phyloP scores from a whole-genome alignment of 2,329 filamentous ascomycete species.

The Hypoxylon sp. region DNA sequence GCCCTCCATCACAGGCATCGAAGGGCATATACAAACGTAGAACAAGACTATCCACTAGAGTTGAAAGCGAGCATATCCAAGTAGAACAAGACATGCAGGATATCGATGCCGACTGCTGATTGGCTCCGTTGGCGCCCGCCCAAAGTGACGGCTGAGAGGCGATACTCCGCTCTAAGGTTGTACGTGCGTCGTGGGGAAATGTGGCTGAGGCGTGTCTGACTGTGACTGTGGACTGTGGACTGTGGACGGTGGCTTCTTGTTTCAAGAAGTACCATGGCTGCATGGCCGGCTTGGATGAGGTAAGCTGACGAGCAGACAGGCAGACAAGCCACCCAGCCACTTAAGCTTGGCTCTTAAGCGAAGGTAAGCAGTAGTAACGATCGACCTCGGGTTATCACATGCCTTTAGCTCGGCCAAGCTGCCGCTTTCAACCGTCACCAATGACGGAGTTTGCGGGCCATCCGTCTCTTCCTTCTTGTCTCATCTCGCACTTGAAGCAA shows the following conservation, averaged over 20 bases:
- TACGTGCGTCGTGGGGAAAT: conserved; percentile 32
- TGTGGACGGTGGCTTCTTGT: neutral
- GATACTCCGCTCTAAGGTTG: conserved; percentile 21
- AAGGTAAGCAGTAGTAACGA: neutral
- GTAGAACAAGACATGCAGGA: conserved; percentile 24
- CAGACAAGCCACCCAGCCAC: neutral
- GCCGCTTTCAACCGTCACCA: conserved; percentile 35
- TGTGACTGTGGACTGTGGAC: too few relatives aligned
- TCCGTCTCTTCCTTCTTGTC: conserved; percentile 6
- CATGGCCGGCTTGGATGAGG: too few relatives aligned
- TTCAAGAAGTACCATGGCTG: too few relatives aligned
- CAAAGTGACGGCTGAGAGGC: conserved; percentile 41
- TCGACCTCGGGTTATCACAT: conserved; percentile 39
- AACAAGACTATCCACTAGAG: conserved; percentile 8
- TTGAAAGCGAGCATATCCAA: conserved; percentile 19
- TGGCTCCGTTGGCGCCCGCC: conserved; percentile 47
- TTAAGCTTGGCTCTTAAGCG: neutral
- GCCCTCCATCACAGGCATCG: conserved; percentile 4
- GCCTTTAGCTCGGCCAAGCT: conserved; percentile 22
- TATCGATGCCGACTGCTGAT: conserved; percentile 19
- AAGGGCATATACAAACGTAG: conserved; percentile 2
- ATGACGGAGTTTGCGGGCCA: conserved; percentile 33
- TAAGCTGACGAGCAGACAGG: too few relatives aligned
- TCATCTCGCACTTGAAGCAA: conserved; percentile 2
- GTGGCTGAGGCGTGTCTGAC: too few relatives aligned